Base-by-base conservation (phyloP, 768 basidiomycete species). In the Jaapia argillacea region DNA sequence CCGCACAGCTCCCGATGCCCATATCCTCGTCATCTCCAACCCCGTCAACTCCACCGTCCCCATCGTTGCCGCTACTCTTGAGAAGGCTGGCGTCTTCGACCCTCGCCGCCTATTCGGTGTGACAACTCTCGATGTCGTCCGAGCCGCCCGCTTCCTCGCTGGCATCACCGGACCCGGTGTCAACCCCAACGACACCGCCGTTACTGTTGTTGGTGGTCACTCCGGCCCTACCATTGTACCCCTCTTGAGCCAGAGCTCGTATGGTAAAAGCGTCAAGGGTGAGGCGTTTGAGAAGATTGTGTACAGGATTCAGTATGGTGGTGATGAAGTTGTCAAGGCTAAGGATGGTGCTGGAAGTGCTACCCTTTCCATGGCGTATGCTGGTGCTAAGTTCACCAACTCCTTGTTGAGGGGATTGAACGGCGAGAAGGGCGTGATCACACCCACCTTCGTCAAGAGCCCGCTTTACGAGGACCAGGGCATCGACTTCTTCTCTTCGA, bases 41-140 rank as follows among this genome's bases (percentile, higher is more conserved):
- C 94, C 94, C 43, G 94, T 96, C 73, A 91, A 89, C 74, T 88
- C 85, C 41, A 97, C 96, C 49, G 96, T 98, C 47, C 94, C 96
- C 55, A 96, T 99, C 55, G 92, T 96, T 53, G 91, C 92, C 36
- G 76, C 81, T 52, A 85, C 86, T 46, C 82, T 96, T 62, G 78
- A 86, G 68, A 87, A 91, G 63, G 85, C 85, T 10, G 92, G 92
- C 48, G 87, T 87, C 47, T 97, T 85, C 69, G 79, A 99, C 71
- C 89, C 91, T 44, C 68, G 70, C 47, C 85, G 76, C 53, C 63
- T 98, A 56, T 98, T 96, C 63, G 96, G 94, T 75, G 85, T 99
- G 49, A 97, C 94, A 59, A 91, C 93, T 58, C 88, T 99, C 58
- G 94, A 99, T 58, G 91, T 99, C 55, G 93, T 98, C 64, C 90